These are phyloP conservation scores for Rhizophagus clarus DNA, from an alignment of 192 early-diverging fungal genomes.

Conservation along the genomic window DNA sequence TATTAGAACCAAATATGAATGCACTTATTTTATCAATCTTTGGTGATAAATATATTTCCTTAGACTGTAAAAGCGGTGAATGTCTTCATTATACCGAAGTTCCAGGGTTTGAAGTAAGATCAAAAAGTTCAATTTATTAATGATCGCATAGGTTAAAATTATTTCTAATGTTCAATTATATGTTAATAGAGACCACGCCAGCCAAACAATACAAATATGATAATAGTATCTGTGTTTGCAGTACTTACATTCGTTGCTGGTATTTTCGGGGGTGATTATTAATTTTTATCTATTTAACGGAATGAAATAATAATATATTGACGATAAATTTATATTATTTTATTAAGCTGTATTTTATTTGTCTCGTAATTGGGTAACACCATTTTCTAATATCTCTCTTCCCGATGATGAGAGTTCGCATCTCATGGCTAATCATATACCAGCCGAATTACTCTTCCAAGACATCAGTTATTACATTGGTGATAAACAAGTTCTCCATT, in stretches of 20 bases:
- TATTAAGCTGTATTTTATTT: conserved; percentile 8
- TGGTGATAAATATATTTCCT: conserved; percentile 81
- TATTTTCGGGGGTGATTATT: conserved; percentile 34
- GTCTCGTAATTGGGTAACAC: conserved; percentile 29
- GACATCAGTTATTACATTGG: conserved; percentile 60
- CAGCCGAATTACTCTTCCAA: conserved; percentile 67
- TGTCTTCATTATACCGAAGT: conserved; percentile 86
- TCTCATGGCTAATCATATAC: conserved; percentile 75
- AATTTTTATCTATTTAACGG: not conserved
- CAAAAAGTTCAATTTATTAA: not conserved
- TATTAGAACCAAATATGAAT: conserved; percentile 78
- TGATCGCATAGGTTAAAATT: not conserved
- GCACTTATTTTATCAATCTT: conserved; percentile 77
- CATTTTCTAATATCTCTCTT: conserved; percentile 31
- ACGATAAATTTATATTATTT: not conserved
- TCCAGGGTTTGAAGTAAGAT: conserved; percentile 67
- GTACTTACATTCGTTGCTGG: conserved; percentile 45
- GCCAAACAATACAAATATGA: conserved; percentile 40
- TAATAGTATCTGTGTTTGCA: conserved; percentile 43
- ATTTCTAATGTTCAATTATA: not conserved
- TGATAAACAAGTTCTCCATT: conserved; percentile 44
- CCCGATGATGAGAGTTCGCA: conserved; percentile 63
- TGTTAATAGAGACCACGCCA: conserved; percentile 48
- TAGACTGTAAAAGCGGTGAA: conserved; percentile 80
- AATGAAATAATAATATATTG: not conserved